Evolutionary conservation across 257 asterid species (phyloP), one percentile per base, ranked within the genome.

Genomic region (Anisodus acutangulus): DNA sequence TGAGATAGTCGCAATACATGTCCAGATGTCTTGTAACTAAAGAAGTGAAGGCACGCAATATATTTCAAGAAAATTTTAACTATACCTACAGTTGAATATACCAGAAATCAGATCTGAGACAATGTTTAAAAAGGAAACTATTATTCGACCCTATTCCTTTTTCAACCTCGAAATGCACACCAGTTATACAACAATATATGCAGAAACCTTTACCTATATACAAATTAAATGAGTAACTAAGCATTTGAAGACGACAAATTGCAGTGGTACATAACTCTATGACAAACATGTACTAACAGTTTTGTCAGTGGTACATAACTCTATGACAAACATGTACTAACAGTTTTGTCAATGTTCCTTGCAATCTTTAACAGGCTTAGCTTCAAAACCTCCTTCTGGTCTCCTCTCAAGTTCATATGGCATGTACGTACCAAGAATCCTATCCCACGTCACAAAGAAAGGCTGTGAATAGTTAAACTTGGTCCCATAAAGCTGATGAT

Each of bases 381-480:
- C 95, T 89, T 93, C 98, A 37, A 94, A 89, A 10, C 98, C 99
- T 6, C 97, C 98, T 9, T 84, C 92, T 39, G 72, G 86, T 82
- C 93, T 92, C 89, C 85, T 92, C 91, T 91, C 98, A 13, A 96
- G 94, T 4, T 97, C 83, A 82, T 92, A 94, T 4, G 97, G 97
- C 98, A 94, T 94, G 93, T 93, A 89, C 15, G 98, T 96, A 43
- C 98, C 98, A 0, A 93, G 91, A 43, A 96, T 91, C 86, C 89
- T 86, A 85, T 96, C 98, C 99, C 97, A 96, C 82, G 91, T 88
- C 86, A 96, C 95, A 66, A 96, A 96, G 90, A 94, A 96, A 6
- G 98, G 99, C 91, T 96, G 98, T 9, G 99, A 94, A 67, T 86
- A 94, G 88, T 95, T 95, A 79, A 89, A 95, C 88, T 95, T 94